Percentiles rank a stretch among this genome's conserved stretches.
phyloP scores from a whole-genome alignment of 306 rosid genomes.

The Luffa acutangula region DNA sequence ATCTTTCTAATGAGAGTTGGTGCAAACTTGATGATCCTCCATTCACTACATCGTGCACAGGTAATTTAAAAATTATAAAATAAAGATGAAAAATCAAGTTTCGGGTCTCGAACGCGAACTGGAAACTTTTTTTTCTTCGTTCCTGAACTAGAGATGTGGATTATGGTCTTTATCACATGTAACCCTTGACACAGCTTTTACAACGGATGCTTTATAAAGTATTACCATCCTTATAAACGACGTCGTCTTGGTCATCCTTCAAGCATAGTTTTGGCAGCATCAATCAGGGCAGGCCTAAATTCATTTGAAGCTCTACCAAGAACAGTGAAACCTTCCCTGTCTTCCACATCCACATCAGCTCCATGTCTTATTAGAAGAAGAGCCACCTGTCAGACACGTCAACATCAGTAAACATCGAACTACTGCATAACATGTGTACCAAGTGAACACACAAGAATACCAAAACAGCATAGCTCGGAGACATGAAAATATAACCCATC shows the following conservation, averaged over 20 bases:
- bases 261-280: conserved; percentile 84
- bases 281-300: conserved; percentile 46
- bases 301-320: conserved; percentile 73
- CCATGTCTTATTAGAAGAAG: conserved; percentile 39
- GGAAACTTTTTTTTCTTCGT: neutral
- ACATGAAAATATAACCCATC: no score
- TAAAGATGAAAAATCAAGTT: neutral
- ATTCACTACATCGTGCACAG: neutral
- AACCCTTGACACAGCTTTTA: neutral
- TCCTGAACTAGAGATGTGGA: neutral
- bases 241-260: conserved; percentile 29
- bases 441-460: no score
- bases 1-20: no score
- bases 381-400: conserved; percentile 37
- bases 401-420: neutral
- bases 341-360: conserved; percentile 81
- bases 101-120: neutral
- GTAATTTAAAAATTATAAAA: neutral
- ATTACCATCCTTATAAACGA: neutral
- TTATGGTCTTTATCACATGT: neutral
- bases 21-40: neutral
- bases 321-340: conserved; percentile 91
- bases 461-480: no score
- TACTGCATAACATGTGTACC: neutral
- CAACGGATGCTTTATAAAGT: neutral